Evolutionary conservation across 176 grass and related monocot genomes (phyloP), one percentile per base, ranked within the genome.

Genomic region (Phoenix dactylifera): DNA sequence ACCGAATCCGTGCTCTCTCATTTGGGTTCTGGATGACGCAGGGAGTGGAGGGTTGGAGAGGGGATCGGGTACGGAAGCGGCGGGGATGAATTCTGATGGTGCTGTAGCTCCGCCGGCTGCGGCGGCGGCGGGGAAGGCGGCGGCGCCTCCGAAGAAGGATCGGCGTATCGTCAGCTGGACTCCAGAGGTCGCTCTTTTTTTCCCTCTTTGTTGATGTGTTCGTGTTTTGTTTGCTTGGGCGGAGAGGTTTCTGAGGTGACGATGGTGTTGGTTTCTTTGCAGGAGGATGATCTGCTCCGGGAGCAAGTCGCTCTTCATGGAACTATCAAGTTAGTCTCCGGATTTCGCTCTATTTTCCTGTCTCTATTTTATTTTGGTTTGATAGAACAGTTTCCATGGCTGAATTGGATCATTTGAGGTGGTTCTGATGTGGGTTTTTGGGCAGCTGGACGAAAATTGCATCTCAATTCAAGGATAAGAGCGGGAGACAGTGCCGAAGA

Each of bases 381-480:
- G 35, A 44, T 44, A 44, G 35, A 44, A 44, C 35, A 44, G 35
- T 44, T 14, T 7, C 10, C 1, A 12, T 44, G 35, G 9, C 1
- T 44, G 10, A 44, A 44, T 44, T 44, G 35, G 35, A 44, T 44
- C 35, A 3, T 44, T 44, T 44, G 35, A 44, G 35, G 3, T 44
- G 35, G 35, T 44, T 44, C 10, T 44, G 35, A 44, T 44, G 7
- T 66, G 49, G 17, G 17, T 74, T 59, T 68, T 48, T 75, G 29
- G 4, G 60, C 62, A 98, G 94, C 52, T 93, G 94, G 94, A 83
- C 88, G 7, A 73, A 75, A 30, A 86, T 98, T 58, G 77, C 88
- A 17, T 79, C 88, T 59, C 82, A 89, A 57, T 98, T 89, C 52
- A 98, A 89, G 71, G 94, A 93, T 68, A 98, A 98, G 71, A 98